Conservation (phyloP, 805 yeast species). For the Clavispora phyllophila region DNA sequence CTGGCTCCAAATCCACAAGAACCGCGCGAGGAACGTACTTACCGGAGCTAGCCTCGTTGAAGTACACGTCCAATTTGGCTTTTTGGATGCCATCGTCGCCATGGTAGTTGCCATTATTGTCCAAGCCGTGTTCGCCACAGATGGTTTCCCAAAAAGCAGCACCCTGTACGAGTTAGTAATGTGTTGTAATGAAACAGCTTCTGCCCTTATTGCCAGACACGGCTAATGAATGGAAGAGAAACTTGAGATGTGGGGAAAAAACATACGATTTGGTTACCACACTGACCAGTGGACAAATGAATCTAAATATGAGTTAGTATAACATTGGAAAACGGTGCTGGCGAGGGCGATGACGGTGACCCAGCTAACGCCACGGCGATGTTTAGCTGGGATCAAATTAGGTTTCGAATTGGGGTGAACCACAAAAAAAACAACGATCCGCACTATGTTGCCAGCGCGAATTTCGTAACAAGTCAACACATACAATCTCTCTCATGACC, state of each 20-base stretch:
- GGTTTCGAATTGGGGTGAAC: background rate
- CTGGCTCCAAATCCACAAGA: constrained; percentile 89
- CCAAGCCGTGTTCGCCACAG: constrained; percentile 84
- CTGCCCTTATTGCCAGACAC: too few relatives aligned
- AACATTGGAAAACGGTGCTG: background rate
- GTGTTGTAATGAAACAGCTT: too few relatives aligned
- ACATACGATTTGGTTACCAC: constrained; percentile 94
- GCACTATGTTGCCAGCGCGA: background rate
- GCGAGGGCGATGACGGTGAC: background rate
- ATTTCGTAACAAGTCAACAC: constrained; percentile 1
- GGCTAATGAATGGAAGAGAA: too few relatives aligned
- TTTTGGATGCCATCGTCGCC: constrained; percentile 39
- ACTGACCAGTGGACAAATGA: constrained; percentile 95
- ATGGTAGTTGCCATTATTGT: constrained; percentile 66
- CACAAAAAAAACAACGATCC: background rate
- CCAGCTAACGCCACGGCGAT: background rate
- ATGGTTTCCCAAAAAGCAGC: constrained; percentile 93
- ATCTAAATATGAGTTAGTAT: constrained; percentile 43
- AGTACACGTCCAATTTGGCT: constrained; percentile 72
- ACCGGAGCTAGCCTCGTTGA: constrained; percentile 79
- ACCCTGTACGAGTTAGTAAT: constrained; percentile 46
- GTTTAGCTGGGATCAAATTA: background rate
- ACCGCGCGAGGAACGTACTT: constrained; percentile 94
- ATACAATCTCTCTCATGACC: constrained; percentile 27
- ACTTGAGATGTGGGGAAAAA: too few relatives aligned